Base-by-base conservation (phyloP, 805 yeast species). In the Starmerella gropengiesseri region DNA sequence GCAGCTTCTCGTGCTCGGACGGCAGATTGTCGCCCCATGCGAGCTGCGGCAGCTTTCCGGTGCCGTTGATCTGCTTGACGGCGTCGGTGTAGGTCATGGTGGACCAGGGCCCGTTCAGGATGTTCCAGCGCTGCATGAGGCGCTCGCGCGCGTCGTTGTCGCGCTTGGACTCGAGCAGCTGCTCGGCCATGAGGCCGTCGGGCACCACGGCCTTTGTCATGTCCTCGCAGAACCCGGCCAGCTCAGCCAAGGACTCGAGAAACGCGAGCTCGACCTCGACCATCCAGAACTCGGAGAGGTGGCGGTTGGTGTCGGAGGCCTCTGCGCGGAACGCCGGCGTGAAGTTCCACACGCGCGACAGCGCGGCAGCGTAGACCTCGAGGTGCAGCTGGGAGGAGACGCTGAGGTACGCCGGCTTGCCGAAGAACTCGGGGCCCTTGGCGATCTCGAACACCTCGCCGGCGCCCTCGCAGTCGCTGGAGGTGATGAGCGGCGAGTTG, bases 231-330 rank as follows among this genome's bases (percentile, higher is more conserved):
- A 84, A 70, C 2, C 55, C 55, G 1, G 89, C 78, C 43, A 91
- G 61, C 46, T 79, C 80, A 3, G 58, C 56, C 6, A 87, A 60
- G 5, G 68, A 67, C 7, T 55, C 54, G 2, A 81, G 62, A 59
- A 81, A 82, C 7, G 84, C 77, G 17, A 85, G 61, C 58, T 91
- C 99, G 0, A 86, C 93, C 60, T 91, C 99, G 2, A 91, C 62
- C 96, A 91, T 87, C 96, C 96, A 91, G 60, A 91, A 91, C 60
- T 91, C 99, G 46, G 89, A 74, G 45, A 91, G 62, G 60, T 91
- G 99, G 40, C 98, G 70, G 54, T 77, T 82, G 0, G 99, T 91
- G 56, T 85, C 87, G 44, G 94, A 81, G 39, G 73, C 73, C 56
- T 91, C 99, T 0, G 98, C 97, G 49, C 99, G 68, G 59, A 91